Base-by-base conservation (phyloP, 2,329 filamentous ascomycete species). In the Bertia moriformis region DNA sequence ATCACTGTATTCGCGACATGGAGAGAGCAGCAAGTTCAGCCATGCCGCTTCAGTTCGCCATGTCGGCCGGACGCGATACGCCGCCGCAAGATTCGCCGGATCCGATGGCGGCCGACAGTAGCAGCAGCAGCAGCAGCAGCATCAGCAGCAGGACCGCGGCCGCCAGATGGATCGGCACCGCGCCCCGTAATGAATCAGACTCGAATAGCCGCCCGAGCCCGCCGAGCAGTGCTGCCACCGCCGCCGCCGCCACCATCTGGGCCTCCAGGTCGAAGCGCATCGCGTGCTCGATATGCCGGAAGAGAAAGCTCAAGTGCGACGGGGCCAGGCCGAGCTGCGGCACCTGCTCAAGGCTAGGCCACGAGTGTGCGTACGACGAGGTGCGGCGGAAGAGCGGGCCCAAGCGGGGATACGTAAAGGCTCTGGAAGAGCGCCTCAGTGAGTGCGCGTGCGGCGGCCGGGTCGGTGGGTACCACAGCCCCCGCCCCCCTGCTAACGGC, bases 351-450 rank as follows among this genome's bases (percentile, higher is more conserved):
- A 71, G 88, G n/a, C 65, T 94, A 38, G 79, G 83, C 33, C 88
- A 95, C 58, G 73, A 80, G 40, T 94, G 88, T 62, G 78, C 83
- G 44, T 94, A 94, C 54, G 87, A 94, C 54, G 87, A 94, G 62
- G 81, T 89, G 49, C 75, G 88, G 55, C 84, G 86, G 62, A 94
- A 94, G 73, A 93, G 87, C 56, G 88, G 88, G 2, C 88, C 88
- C 2, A 94, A 94, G 65, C 73, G 88, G 54, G 88, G 88, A 49
- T 94, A 95, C 55, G 88, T 94, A 44, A 94, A 94, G 66, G 81
- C 87, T 43, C 62, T 96, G 48, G 91, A 96, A 60, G 88, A 93
- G 56, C 75, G 91, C 56, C 63, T 98, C 52, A 88, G 87, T 93
- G 69, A 63, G 82, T 63, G 42, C 38, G 18, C 39, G 18, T 32